Conservation (phyloP, 2,329 filamentous ascomycete species). For the Dendryphion nanum region DNA sequence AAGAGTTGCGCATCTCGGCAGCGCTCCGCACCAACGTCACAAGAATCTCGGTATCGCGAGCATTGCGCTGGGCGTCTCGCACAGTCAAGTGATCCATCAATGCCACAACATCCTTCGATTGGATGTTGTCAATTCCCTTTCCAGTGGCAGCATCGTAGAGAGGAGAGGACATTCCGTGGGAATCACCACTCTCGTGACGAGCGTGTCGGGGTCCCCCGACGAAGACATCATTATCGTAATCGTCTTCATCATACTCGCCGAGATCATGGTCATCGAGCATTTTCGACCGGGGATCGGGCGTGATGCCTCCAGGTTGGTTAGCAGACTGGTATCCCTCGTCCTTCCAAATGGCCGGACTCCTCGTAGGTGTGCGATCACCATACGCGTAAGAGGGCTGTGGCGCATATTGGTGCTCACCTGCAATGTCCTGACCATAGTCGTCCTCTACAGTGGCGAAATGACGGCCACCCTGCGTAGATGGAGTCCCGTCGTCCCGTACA, state of each 20-base stretch:
- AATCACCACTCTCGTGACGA: slow-evolving; percentile 81
- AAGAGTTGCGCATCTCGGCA: slow-evolving; percentile 94
- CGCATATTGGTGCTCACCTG: slow-evolving; percentile 35
- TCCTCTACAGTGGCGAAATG: slow-evolving; percentile 40
- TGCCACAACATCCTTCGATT: slow-evolving; percentile 94
- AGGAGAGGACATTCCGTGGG: slow-evolving; percentile 85
- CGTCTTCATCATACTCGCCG: slow-evolving; percentile 50
- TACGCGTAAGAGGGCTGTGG: slow-evolving; percentile 27
- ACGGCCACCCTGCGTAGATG: slow-evolving; percentile 25
- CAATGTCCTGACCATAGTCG: slow-evolving; percentile 32
- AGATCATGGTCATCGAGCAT: slow-evolving; percentile 57
- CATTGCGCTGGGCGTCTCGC: slow-evolving; percentile 92
- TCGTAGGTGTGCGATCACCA: slow-evolving; percentile 38
- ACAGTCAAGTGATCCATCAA: slow-evolving; percentile 99
- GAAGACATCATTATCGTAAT: slow-evolving; percentile 48
- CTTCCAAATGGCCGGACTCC: slow-evolving; percentile 56
- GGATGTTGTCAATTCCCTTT: slow-evolving; percentile 82
- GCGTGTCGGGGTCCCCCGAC: slow-evolving; percentile 46
- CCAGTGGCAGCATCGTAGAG: slow-evolving; percentile 89
- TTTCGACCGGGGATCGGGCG: slow-evolving; percentile 41
- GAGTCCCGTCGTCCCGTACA: slow-evolving; percentile 24
- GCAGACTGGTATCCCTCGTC: slow-evolving; percentile 92
- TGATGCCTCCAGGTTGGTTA: slow-evolving; percentile 54
- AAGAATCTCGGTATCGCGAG: slow-evolving; percentile 92
- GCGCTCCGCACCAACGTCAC: slow-evolving; percentile 91